Percentiles rank a stretch among this genome's conserved stretches.
These are phyloP conservation scores for Trametes sp. DNA, from an alignment of 1,284 basidiomycete genomes.

Conservation along the genomic window DNA sequence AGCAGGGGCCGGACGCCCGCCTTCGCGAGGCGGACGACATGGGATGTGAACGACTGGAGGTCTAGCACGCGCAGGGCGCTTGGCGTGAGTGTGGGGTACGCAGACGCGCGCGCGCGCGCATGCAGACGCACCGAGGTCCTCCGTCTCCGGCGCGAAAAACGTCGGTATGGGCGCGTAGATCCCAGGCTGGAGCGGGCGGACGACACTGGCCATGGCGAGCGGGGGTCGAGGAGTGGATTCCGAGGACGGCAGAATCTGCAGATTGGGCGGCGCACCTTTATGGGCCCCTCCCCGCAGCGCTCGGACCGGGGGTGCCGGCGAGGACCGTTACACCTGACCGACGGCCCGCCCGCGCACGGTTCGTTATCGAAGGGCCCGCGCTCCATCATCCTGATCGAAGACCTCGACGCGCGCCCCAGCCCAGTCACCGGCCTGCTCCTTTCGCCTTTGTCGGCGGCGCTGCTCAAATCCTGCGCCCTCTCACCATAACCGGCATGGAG, in stretches of 20 bases:
- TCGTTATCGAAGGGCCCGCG: slow-evolving; percentile 25
- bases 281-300: slow-evolving; percentile 11
- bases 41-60: slow-evolving; percentile 73
- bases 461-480: slow-evolving; percentile 1
- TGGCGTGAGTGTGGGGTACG: neutral
- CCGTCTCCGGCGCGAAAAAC: slow-evolving; percentile 79
- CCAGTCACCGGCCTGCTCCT: slow-evolving; percentile 10
- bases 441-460: slow-evolving; percentile 18
- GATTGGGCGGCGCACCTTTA: slow-evolving; percentile 26
- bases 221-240: slow-evolving; percentile 51
- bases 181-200: slow-evolving; percentile 74
- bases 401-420: slow-evolving; percentile 4
- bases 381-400: slow-evolving; percentile 25
- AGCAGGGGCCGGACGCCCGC: slow-evolving; percentile 83
- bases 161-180: slow-evolving; percentile 88
- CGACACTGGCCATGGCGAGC: slow-evolving; percentile 27
- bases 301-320: slow-evolving; percentile 26
- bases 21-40: slow-evolving; percentile 73
- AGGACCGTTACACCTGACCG: slow-evolving; percentile 28
- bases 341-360: slow-evolving; percentile 21
- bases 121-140: slow-evolving; percentile 79
- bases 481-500: neutral
- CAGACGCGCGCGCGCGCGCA: neutral
- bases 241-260: slow-evolving; percentile 28
- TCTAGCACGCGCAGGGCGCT: slow-evolving; percentile 54